Evolutionary conservation across 306 rosid species (phyloP), one percentile per base, ranked within the genome.

Genomic region (Dryas alaskensis): DNA sequence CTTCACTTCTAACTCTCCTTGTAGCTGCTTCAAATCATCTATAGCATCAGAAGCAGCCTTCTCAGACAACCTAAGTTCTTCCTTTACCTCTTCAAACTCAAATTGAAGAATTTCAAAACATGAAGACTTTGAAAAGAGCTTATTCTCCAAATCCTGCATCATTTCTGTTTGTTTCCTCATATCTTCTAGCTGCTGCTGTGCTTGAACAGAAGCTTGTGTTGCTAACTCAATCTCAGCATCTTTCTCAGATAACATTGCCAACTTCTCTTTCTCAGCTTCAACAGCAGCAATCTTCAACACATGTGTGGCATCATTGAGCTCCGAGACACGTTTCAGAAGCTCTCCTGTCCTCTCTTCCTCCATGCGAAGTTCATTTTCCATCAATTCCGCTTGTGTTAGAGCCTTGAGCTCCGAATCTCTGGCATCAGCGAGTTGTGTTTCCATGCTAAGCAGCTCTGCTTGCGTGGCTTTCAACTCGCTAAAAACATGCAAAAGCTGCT

Each of bases 351-450:
- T 81, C 49, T 81, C 88, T 70, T 84, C 85, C 55, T 85, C 90
- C 76, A 61, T 60, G 67, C 40, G 46, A 16, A 79, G 69, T 0
- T 60, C 86, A 7, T n/a, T 57, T 78, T 85, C 88, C 86, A 81
- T 67, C 43, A 60, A 14, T 67, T 87, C 81, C 11, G 16, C 82
- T 50, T 71, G 73, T 22, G 52, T 9, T 17, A 83, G 46, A 22
- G 88, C 86, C 1, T 87, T 72, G 13, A 74, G 10, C 84, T 89
- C 89, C 5, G 82, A 77, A 72, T 86, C 87, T 80, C 83, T 83
- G n/a, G 84, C 82, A 11, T 77, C 76, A 55, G 55, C 83, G 58
- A 90, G 81, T 69, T 90, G 89, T 16, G 82, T 76, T 80, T 90
- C 96, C 78, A 78, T 74, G 58, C 76, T 74, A 51, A 88, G 84